phyloP scores from a whole-genome alignment of 2,329 filamentous ascomycete species.

The Elsinoe arachidis region DNA sequence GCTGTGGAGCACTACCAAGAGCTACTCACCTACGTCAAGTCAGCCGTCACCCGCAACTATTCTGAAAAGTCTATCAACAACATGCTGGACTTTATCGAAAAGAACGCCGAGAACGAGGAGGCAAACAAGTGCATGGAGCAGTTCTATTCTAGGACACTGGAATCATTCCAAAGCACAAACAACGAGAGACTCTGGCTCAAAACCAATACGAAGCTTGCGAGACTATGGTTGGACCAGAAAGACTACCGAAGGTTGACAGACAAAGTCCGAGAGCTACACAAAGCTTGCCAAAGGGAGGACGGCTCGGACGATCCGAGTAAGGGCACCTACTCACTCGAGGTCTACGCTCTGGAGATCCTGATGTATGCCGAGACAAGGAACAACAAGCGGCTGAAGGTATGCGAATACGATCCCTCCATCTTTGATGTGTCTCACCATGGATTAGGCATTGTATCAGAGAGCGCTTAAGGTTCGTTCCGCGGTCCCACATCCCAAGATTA shows the following conservation, averaged over 20 bases:
- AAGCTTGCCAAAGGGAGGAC: conserved; percentile 77
- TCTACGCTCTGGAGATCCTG: conserved; percentile 95
- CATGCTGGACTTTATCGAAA: conserved; percentile 96
- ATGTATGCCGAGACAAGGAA: conserved; percentile 97
- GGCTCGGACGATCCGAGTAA: conserved; percentile 88
- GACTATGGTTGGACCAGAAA: conserved; percentile 82
- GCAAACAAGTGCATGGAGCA: conserved; percentile 79
- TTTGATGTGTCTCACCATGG: conserved; percentile 15
- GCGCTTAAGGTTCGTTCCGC: conserved; percentile 91
- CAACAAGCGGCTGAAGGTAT: conserved; percentile 85
- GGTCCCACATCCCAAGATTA: conserved; percentile 95
- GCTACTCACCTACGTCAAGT: conserved; percentile 94
- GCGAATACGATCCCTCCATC: conserved; percentile 16
- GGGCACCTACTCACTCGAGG: conserved; percentile 89
- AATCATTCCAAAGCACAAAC: conserved; percentile 94
- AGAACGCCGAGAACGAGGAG: conserved; percentile 63
- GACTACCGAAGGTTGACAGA: conserved; percentile 72
- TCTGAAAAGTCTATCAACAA: conserved; percentile 99
- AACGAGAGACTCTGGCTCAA: conserved; percentile 97
- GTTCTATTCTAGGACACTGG: conserved; percentile 87
- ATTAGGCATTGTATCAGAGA: conserved; percentile 69
- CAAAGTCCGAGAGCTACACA: conserved; percentile 82
- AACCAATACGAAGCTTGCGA: conserved; percentile 93
- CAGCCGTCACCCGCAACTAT: conserved; percentile 93
- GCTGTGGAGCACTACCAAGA: conserved; percentile 88